A percentile compares a stretch with the other conserved stretches of the same genome.
Conservation (phyloP, 331 rosid species). For the Dryas integrifolia region DNA sequence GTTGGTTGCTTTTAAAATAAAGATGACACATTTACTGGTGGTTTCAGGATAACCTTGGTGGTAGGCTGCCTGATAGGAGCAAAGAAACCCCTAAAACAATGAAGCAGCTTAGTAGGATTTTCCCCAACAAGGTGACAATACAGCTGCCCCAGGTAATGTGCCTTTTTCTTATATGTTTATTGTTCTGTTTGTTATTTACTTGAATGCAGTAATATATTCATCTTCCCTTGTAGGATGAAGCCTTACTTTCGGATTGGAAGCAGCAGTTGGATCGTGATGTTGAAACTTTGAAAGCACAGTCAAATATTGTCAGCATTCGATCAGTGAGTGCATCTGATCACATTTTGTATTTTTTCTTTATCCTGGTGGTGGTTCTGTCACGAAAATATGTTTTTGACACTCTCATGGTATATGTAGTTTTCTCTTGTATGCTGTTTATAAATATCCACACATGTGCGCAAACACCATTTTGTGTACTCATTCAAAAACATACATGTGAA, state of each 20-base stretch:
- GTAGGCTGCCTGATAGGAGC: conserved; percentile 81
- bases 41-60: conserved; percentile 73
- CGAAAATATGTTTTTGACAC: background rate
- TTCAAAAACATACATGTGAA: background rate
- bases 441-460: too few relatives aligned
- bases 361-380: background rate
- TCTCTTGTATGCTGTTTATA: background rate
- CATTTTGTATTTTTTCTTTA: background rate
- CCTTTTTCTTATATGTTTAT: conserved; percentile 12
- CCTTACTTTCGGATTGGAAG: conserved; percentile 81
- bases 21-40: conserved; percentile 13
- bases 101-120: conserved; percentile 80
- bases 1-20: background rate
- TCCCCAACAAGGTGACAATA: conserved; percentile 82
- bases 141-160: conserved; percentile 79
- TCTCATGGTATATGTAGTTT: background rate
- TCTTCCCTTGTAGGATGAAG: conserved; percentile 62
- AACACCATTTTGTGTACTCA: background rate
- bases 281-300: conserved; percentile 77
- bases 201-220: conserved; percentile 2
- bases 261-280: conserved; percentile 73
- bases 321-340: conserved; percentile 48
- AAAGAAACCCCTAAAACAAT: conserved; percentile 82
- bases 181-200: conserved; percentile 15
- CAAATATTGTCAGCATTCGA: conserved; percentile 66